Conservation (phyloP, 1,284 basidiomycete species). For the Ustilago crameri region DNA sequence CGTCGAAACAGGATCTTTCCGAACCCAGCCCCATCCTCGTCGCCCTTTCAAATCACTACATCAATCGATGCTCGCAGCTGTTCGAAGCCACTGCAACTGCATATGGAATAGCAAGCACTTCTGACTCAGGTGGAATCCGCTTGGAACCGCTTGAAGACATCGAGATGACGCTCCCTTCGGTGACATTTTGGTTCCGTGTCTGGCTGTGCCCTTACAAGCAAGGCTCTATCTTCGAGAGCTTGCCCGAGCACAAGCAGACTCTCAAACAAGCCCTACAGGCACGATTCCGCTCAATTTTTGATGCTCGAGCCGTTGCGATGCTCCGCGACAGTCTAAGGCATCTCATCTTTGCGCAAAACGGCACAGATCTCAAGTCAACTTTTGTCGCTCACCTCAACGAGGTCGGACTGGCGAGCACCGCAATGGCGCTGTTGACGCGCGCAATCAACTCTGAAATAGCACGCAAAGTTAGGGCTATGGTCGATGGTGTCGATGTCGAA, state of each 20-base stretch:
- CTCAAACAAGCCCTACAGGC: slow-evolving; percentile 24
- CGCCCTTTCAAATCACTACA: slow-evolving; percentile 27
- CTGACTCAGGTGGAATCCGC: background rate
- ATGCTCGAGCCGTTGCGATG: slow-evolving; percentile 9
- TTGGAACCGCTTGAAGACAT: slow-evolving; percentile 10
- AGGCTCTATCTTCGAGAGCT: slow-evolving; percentile 17
- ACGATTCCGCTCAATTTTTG: slow-evolving; percentile 17
- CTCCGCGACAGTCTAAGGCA: slow-evolving; percentile 17
- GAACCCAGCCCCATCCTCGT: slow-evolving; percentile 23
- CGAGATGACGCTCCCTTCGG: slow-evolving; percentile 5
- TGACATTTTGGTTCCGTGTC: slow-evolving; percentile 21
- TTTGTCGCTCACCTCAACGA: slow-evolving; percentile 24
- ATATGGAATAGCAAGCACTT: background rate
- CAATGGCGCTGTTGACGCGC: slow-evolving; percentile 29
- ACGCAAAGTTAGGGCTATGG: slow-evolving; percentile 33
- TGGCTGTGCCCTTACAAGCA: slow-evolving; percentile 32
- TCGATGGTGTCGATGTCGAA: slow-evolving; percentile 23
- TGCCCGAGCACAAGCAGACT: slow-evolving; percentile 1
- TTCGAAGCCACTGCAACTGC: slow-evolving; percentile 8
- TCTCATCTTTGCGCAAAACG: slow-evolving; percentile 8
- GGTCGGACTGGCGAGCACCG: slow-evolving; percentile 20
- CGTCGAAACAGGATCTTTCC: slow-evolving; percentile 20
- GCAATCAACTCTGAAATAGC: slow-evolving; percentile 34
- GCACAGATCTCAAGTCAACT: slow-evolving; percentile 12
- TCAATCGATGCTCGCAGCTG: slow-evolving; percentile 11